phyloP scores from a whole-genome alignment of 352 stramenopile genomes.

The Phytophthora boehmeriae region DNA sequence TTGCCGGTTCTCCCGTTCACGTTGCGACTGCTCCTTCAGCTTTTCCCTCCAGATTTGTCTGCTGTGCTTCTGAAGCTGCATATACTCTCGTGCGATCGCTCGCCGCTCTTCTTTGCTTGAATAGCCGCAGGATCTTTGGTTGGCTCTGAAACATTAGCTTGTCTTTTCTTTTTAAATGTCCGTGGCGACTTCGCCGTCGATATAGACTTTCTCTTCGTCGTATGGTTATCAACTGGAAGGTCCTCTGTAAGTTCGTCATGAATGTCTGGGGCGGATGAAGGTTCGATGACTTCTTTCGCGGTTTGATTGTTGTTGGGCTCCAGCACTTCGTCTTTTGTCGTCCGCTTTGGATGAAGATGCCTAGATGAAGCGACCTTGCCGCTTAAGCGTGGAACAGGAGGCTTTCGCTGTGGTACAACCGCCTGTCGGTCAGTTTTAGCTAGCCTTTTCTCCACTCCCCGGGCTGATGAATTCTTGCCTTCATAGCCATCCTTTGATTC shows the following conservation, averaged over 20 bases:
- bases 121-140: slow-evolving; percentile 6
- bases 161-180: slow-evolving; percentile 20
- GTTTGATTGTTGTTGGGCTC: not conserved
- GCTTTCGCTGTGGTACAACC: slow-evolving; percentile 47
- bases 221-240: not conserved
- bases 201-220: slow-evolving; percentile 19
- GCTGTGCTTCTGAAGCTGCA: slow-evolving; percentile 64
- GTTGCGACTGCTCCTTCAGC: slow-evolving; percentile 40
- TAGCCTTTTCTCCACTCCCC: not conserved
- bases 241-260: not conserved
- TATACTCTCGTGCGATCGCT: slow-evolving; percentile 67
- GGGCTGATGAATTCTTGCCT: slow-evolving; percentile 4
- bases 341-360: slow-evolving; percentile 8
- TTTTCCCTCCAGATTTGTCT: slow-evolving; percentile 42
- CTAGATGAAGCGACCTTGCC: slow-evolving; percentile 9
- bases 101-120: slow-evolving; percentile 52
- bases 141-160: not conserved
- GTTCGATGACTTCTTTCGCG: not conserved
- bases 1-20: slow-evolving; percentile 42
- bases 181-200: slow-evolving; percentile 8
- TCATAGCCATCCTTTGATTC: slow-evolving; percentile 43
- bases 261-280: not conserved
- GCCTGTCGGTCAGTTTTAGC: slow-evolving; percentile 2
- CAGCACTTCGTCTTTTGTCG: slow-evolving; percentile 6
- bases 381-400: slow-evolving; percentile 61